These are phyloP conservation scores for Balakata baccata DNA, from an alignment of 345 rosid genomes.

Conservation along the genomic window DNA sequence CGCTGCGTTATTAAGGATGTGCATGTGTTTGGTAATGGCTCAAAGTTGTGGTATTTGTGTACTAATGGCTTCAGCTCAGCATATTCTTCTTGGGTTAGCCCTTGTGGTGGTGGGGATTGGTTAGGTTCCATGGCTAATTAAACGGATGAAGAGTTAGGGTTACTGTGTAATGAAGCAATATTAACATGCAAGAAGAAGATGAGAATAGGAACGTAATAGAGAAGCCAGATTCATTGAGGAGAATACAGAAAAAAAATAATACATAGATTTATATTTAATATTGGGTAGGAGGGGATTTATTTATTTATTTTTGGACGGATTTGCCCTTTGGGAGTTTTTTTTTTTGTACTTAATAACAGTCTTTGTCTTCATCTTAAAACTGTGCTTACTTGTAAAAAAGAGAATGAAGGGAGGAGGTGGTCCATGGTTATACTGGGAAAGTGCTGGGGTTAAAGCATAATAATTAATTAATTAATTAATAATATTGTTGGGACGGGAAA, in stretches of 20 bases:
- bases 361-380: slow-evolving; percentile 5
- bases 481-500: no score
- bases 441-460: neutral
- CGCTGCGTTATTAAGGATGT: slow-evolving; percentile 68
- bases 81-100: slow-evolving; percentile 54
- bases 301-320: slow-evolving; percentile 1
- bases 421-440: slow-evolving; percentile 16
- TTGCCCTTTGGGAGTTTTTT: neutral
- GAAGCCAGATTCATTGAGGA: neutral
- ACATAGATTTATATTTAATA: neutral
- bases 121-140: neutral
- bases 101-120: slow-evolving; percentile 30
- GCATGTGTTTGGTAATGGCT: slow-evolving; percentile 51
- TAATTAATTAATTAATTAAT: no score
- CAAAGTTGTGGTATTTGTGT: slow-evolving; percentile 54
- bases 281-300: neutral
- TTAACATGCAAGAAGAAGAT: neutral
- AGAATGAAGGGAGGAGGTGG: slow-evolving; percentile 12
- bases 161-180: no score
- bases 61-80: slow-evolving; percentile 49
- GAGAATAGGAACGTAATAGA: no score
- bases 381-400: neutral
- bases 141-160: neutral
- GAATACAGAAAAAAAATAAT: no score
- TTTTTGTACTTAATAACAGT: no score